Evolutionary conservation across 345 rosid species (phyloP).

Genomic region (Bruguiera gymnorhiza): DNA sequence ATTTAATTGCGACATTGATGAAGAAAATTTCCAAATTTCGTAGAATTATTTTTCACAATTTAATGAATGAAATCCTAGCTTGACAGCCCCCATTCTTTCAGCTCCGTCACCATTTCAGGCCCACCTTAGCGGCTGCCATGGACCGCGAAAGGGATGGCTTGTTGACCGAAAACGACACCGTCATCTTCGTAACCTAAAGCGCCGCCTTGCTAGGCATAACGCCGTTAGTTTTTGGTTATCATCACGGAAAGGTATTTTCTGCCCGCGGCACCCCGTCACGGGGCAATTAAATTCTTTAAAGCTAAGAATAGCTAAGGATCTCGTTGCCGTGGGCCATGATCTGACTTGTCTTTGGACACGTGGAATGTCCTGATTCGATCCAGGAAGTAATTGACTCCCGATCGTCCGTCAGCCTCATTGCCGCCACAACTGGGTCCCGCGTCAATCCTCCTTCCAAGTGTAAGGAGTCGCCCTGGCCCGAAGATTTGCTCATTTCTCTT

Average conservation of each 20-base stretch:
- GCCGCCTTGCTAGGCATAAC: constrained; percentile 47
- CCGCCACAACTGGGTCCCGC: constrained; percentile 76
- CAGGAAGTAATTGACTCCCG: constrained; percentile 58
- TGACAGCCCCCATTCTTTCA: constrained; percentile 37
- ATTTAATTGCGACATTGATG: too few species aligned
- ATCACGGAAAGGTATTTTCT: constrained; percentile 55
- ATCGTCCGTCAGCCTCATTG: constrained; percentile 88
- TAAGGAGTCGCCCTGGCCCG: too few species aligned
- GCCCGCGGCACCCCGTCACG: constrained; percentile 78
- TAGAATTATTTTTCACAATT: too few species aligned
- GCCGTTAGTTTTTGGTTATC: constrained; percentile 18
- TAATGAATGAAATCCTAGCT: constrained; percentile 14
- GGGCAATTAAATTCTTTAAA: constrained; percentile 60
- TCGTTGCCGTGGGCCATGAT: constrained; percentile 53
- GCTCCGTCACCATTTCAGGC: constrained; percentile 54
- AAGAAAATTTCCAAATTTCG: too few species aligned
- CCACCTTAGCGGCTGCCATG: constrained; percentile 55
- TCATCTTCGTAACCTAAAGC: constrained; percentile 66
- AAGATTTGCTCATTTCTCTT: too few species aligned
- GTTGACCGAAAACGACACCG: constrained; percentile 52
- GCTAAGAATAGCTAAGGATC: constrained; percentile 43
- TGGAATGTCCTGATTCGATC: constrained; percentile 83
- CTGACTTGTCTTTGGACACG: constrained; percentile 88
- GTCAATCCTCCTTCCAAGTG: constrained; percentile 40
- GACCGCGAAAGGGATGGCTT: constrained; percentile 39